Base-by-base conservation (phyloP, 2,329 filamentous ascomycete species). In the Neodidymelliopsis sp. region DNA sequence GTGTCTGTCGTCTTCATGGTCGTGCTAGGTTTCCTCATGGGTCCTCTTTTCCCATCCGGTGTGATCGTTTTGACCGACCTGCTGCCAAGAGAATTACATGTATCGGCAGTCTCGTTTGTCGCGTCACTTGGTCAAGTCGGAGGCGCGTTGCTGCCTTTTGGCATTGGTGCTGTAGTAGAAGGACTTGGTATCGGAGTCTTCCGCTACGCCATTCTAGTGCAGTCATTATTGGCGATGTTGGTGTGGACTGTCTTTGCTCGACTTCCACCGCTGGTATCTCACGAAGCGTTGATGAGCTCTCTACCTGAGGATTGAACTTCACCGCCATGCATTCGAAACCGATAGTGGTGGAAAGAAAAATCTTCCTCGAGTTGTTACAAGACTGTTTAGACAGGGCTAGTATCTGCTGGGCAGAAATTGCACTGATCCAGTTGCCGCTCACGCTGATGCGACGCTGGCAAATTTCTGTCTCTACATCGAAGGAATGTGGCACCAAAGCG, bases 111-210 rank as follows among this genome's bases (percentile, higher is more conserved):
- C 4, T 75, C 75, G 1, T 76, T 78, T 22, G 75, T 75, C 1
- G 72, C 75, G 2, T 71, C 74, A 3, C 49, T 79, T 2, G 77
- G 77, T 1, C 75, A 79, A 52, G 57, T 78, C 7, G 77, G 77
- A 2, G 75, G 71, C 4, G 76, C 75, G 0, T 36, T 76, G 13
- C 54, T 78, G 1, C 77, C 77, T 0, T 77, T 78, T 44, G 67
- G 62, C 3, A 71, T 78, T n/a, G 77, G 77, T 0, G 71, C 73
- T 4, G 50, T 76, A 7, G 67, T 75, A 2, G 62, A 78, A 11
- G 56, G 58, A 1, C 33, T 74, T 7, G 75, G 75, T 0, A 75
- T 78, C 33, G 62, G 61, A 2, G 60, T 73, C 0, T 78, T 77
- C 20, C 64, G 69, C 22, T 69, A 59, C 33, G 65, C 66, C 2